Evolutionary conservation across 768 basidiomycete species (phyloP).

Genomic region (Lactarius tabidus): DNA sequence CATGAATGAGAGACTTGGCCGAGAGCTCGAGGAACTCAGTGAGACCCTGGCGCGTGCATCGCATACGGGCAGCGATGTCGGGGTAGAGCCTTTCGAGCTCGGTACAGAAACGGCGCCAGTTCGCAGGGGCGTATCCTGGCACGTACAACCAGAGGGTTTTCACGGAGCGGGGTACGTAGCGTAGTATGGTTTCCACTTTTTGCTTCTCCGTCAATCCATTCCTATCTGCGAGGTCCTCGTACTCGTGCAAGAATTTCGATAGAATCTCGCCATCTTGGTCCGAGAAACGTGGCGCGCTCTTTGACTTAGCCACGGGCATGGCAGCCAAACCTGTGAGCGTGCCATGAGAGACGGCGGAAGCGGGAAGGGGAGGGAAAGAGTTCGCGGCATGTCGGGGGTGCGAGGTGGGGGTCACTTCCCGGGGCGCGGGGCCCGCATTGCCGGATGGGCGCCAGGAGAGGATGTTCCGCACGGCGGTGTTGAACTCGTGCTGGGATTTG

Average conservation of each 20-base stretch:
- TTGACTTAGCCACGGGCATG: background rate
- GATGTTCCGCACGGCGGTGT: too few species aligned
- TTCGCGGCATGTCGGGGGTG: rapidly evolving
- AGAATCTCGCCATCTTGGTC: background rate
- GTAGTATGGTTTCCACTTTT: background rate
- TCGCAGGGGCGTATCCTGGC: background rate
- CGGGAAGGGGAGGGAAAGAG: background rate
- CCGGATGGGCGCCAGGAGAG: too few species aligned
- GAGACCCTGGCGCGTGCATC: background rate
- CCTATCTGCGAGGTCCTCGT: background rate
- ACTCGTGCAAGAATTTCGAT: background rate
- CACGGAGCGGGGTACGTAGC: background rate
- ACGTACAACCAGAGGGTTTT: background rate
- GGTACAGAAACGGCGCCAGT: background rate
- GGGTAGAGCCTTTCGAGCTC: background rate
- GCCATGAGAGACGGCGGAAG: too few species aligned
- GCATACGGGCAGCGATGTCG: background rate
- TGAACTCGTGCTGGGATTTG: too few species aligned
- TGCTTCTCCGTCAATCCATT: background rate
- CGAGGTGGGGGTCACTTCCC: background rate
- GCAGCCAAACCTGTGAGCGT: background rate
- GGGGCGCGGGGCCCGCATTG: too few species aligned
- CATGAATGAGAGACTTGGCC: background rate
- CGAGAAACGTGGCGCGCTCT: background rate
- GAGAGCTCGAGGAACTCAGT: background rate